Percentiles rank a stretch among this genome's conserved stretches.
phyloP scores from a whole-genome alignment of 2,329 filamentous ascomycete species.

The Calycina herbarum region DNA sequence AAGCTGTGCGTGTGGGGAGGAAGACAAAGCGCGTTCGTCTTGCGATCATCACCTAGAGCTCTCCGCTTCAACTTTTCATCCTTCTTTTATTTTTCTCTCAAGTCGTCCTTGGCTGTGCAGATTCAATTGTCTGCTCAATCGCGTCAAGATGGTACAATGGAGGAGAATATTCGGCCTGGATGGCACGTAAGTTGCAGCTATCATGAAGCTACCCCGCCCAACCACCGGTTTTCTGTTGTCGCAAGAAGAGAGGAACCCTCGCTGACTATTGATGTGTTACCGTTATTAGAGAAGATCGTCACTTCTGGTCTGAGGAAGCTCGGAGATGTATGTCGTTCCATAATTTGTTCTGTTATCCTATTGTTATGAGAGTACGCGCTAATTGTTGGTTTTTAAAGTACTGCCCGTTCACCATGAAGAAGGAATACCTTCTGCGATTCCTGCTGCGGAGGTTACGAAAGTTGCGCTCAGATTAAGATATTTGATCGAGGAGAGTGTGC shows the following conservation, averaged over 20 bases:
- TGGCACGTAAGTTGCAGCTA: conserved; percentile 25
- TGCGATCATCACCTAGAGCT: not conserved
- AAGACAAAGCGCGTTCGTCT: not conserved
- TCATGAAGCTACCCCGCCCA: conserved; percentile 14
- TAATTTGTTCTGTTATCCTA: not conserved
- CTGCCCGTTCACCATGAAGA: conserved; percentile 63
- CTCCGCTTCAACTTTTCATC: not conserved
- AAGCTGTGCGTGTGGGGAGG: not conserved
- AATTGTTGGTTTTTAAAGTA: conserved; percentile 47
- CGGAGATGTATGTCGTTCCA: conserved; percentile 28
- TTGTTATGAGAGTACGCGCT: not conserved
- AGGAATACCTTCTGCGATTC: conserved; percentile 64
- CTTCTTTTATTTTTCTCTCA: not conserved
- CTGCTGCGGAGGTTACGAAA: conserved; percentile 80
- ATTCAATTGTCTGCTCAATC: not conserved
- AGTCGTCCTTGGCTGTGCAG: not conserved
- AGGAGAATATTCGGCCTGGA: conserved; percentile 35
- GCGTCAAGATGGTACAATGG: conserved; percentile 35
- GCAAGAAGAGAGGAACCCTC: no score
- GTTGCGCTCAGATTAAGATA: conserved; percentile 87
- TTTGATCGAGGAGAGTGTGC: conserved; percentile 83
- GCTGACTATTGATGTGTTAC: not conserved
- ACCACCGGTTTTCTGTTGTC: not conserved
- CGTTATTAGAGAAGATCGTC: conserved; percentile 25
- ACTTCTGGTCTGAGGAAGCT: conserved; percentile 34